Conservation (phyloP, 2,329 filamentous ascomycete species). For the Fusarium fracticaudum region DNA sequence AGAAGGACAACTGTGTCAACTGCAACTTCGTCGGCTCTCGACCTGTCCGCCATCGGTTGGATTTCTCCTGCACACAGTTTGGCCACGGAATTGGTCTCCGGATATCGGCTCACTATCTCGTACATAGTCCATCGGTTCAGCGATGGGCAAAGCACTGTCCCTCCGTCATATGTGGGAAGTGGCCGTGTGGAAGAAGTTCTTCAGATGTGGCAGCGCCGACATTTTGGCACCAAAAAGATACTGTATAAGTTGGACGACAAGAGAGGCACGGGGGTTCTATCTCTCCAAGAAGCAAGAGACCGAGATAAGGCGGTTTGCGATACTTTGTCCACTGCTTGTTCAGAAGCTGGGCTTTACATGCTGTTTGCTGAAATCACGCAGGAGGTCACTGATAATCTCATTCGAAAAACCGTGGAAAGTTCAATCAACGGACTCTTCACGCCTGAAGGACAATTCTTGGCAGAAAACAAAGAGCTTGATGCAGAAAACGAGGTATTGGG, state of each 20-base stretch:
- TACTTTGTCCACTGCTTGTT: not conserved
- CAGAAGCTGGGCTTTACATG: conserved; percentile 8
- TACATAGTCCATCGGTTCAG: conserved; percentile 6
- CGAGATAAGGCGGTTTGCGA: conserved; percentile 8
- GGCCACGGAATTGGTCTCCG: conserved; percentile 5
- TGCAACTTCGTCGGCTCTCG: conserved; percentile 3
- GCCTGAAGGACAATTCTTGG: not conserved
- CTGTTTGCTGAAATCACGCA: conserved; percentile 18
- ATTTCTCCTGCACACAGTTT: not conserved
- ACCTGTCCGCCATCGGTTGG: conserved; percentile 21
- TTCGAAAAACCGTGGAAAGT: not conserved
- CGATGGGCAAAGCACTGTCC: not conserved
- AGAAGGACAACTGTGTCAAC: not conserved
- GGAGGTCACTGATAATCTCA: not conserved
- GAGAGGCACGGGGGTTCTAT: not conserved
- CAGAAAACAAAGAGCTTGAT: not conserved
- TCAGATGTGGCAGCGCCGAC: not conserved
- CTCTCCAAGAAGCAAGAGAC: not conserved
- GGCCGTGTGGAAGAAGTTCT: not conserved
- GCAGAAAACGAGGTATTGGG: conserved; percentile 16
- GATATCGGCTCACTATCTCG: conserved; percentile 20
- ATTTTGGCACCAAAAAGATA: not conserved
- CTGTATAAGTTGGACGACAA: conserved; percentile 13
- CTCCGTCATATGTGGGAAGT: not conserved
- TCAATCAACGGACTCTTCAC: conserved; percentile 5